Evolutionary conservation across 176 grass and related monocot species (phyloP), one percentile per base, ranked within the genome.

Genomic region (Secale cereale): DNA sequence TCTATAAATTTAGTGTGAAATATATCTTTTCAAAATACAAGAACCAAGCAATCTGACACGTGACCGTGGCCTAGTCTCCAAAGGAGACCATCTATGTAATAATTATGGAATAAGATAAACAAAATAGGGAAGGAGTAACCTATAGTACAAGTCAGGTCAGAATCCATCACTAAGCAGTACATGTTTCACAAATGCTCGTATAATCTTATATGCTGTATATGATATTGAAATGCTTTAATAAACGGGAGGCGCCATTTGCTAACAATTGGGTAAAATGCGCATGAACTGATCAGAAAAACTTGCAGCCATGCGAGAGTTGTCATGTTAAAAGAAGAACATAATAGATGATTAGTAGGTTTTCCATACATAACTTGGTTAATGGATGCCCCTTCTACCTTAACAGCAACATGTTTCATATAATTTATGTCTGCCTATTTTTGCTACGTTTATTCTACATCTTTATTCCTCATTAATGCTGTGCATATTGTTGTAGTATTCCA

Each of bases 101-200:
- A 70, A 50, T 86, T 70, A 73, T 7, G n/a, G 22, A 70, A 78
- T 61, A 56, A 81, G 13, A 33, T 25, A 81, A 56, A 22, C 80
- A 37, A 80, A 35, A 73, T 80, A 80, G 54, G 63, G 72, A 73
- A 32, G 15, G 15, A 72, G 46, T 57, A 70, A 57, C 50, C 50
- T 27, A 68, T 28, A 83, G 8, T 76, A 52, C 59, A 50, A 26
- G 13, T 35, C 17, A 84, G 79, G 69, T 84, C 28, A 23, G 1
- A 46, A 74, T 80, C 29, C 28, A 52, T 37, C 15, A 79, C 35
- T 46, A 83, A 45, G 56, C 69, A 74, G 39, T 31, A 74, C 54
- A 32, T 84, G 57, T 50, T 84, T 20, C 59, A 65, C 74, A 60
- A 75, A 84, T 35, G 20, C 60, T 61, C 0, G 4, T 48, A 68